Conservation (phyloP, 2,329 filamentous ascomycete genomes). For the Phoma sp. region DNA sequence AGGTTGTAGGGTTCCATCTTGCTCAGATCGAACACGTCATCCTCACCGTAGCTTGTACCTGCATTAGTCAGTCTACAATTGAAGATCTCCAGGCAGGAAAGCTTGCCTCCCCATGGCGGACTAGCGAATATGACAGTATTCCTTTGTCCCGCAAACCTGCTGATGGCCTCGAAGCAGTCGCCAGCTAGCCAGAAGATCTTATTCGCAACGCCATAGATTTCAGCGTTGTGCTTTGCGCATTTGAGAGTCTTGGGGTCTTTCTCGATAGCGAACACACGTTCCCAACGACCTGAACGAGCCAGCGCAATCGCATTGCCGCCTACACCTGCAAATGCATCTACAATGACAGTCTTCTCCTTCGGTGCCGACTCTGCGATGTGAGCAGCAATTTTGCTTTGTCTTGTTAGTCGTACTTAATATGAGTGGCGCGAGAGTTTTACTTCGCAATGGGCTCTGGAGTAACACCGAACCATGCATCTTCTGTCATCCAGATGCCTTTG, state of each 20-base stretch:
- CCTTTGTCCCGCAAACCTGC: conserved; percentile 56
- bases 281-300: conserved; percentile 79
- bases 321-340: conserved; percentile 90
- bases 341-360: conserved; percentile 67
- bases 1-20: conserved; percentile 88
- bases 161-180: conserved; percentile 81
- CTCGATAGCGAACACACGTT: conserved; percentile 86
- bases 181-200: conserved; percentile 86
- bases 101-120: conserved; percentile 75
- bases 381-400: conserved; percentile 70
- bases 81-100: background rate
- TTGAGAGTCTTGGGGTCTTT: conserved; percentile 78
- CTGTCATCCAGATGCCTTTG: conserved; percentile 86
- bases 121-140: conserved; percentile 72
- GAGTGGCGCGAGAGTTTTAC: conserved; percentile 53
- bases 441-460: conserved; percentile 90
- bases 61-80: conserved; percentile 10
- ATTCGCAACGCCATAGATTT: conserved; percentile 78
- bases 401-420: conserved; percentile 11
- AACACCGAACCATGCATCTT: conserved; percentile 95
- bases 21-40: conserved; percentile 79
- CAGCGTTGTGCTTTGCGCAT: conserved; percentile 91
- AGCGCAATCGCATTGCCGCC: conserved; percentile 97
- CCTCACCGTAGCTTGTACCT: conserved; percentile 68
- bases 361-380: conserved; percentile 68